Evolutionary conservation across 495 filamentous ascomycete species (phyloP).

Genomic region (Penicillium tannophilum): DNA sequence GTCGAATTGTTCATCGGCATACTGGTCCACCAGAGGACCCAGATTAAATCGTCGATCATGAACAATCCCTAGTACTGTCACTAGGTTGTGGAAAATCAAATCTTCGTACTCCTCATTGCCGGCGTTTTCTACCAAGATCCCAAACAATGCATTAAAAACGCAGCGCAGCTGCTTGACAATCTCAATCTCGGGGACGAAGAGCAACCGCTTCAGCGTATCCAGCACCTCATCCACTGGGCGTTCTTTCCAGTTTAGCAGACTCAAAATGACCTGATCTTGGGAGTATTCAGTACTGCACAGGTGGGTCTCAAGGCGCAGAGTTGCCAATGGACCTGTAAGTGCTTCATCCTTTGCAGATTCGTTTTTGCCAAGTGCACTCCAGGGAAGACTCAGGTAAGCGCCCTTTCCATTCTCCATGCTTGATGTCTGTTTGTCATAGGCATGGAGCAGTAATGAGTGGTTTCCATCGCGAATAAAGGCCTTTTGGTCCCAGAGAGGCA

Average conservation of each 20-base stretch:
- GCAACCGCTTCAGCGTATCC: slow-evolving; percentile 73
- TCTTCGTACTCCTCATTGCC: slow-evolving; percentile 92
- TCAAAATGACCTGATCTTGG: slow-evolving; percentile 85
- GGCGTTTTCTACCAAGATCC: slow-evolving; percentile 83
- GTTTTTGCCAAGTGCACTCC: slow-evolving; percentile 67
- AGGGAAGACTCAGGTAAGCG: slow-evolving; percentile 82
- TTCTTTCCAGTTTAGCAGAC: slow-evolving; percentile 83
- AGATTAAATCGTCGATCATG: slow-evolving; percentile 94
- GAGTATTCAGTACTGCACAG: slow-evolving; percentile 95
- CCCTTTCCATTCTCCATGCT: slow-evolving; percentile 62
- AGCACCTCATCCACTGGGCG: slow-evolving; percentile 68
- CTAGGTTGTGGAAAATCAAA: slow-evolving; percentile 84
- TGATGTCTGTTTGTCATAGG: slow-evolving; percentile 84
- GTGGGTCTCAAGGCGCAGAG: slow-evolving; percentile 78
- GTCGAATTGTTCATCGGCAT: slow-evolving; percentile 86
- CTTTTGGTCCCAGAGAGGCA: slow-evolving; percentile 91
- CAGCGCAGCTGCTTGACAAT: slow-evolving; percentile 90
- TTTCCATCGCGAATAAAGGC: slow-evolving; percentile 88
- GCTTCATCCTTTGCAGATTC: slow-evolving; percentile 69
- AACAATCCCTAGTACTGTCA: slow-evolving; percentile 88
- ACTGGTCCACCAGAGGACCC: slow-evolving; percentile 84
- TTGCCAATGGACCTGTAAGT: slow-evolving; percentile 73
- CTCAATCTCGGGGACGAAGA: slow-evolving; percentile 96
- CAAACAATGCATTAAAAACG: slow-evolving; percentile 91
- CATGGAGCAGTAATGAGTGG: slow-evolving; percentile 81